Conservation (phyloP, 1,139 yeast genomes). For the Yamadazyma atlantica region DNA sequence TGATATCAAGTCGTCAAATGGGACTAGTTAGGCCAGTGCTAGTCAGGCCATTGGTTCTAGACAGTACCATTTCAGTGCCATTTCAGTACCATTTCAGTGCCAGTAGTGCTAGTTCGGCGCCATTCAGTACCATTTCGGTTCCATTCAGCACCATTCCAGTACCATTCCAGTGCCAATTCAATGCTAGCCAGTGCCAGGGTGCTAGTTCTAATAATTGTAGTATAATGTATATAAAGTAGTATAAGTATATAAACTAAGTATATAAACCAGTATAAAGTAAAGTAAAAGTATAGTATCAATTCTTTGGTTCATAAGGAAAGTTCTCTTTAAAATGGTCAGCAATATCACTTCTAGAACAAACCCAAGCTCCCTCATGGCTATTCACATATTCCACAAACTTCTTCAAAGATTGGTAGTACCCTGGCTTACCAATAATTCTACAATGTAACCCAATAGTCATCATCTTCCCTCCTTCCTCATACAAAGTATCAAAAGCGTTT, state of each 20-base stretch:
- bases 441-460: conserved; percentile 37
- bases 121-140: too few species aligned
- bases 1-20: conserved; percentile 4
- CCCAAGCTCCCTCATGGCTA: conserved; percentile 32
- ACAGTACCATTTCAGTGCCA: too few species aligned
- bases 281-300: too few species aligned
- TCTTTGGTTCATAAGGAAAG: conserved; percentile 18
- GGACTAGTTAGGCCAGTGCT: too few species aligned
- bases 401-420: conserved; percentile 30
- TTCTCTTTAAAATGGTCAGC: conserved; percentile 25
- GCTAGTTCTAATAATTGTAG: too few species aligned
- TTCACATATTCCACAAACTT: conserved; percentile 33
- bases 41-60: too few species aligned
- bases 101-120: too few species aligned
- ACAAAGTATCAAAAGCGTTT: conserved; percentile 33
- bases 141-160: too few species aligned
- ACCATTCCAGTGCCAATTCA: too few species aligned
- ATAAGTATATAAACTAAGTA: background rate
- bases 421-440: conserved; percentile 37
- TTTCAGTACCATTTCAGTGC: too few species aligned
- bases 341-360: conserved; percentile 34
- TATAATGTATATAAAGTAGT: background rate
- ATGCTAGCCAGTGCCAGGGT: too few species aligned
- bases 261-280: too few species aligned
- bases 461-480: conserved; percentile 38